Evolutionary conservation across 805 yeast genomes (phyloP).

Genomic region (Grigorovia yakushimaensis): DNA sequence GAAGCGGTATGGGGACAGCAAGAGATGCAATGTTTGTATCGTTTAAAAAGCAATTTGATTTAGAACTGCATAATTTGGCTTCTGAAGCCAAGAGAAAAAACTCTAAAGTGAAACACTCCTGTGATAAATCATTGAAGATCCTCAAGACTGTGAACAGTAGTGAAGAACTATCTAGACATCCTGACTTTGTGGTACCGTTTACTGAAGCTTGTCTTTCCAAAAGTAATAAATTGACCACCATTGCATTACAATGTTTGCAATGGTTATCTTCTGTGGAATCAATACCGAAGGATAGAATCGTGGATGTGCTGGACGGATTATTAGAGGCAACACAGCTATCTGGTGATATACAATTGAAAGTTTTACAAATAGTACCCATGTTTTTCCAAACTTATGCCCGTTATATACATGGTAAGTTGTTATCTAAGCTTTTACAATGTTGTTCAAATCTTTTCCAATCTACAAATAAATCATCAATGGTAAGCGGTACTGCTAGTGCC

Average conservation of each 20-base stretch:
- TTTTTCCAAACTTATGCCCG: slow-evolving; percentile 55
- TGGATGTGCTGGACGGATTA: slow-evolving; percentile 54
- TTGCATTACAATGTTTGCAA: slow-evolving; percentile 65
- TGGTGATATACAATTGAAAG: slow-evolving; percentile 75
- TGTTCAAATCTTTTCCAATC: slow-evolving; percentile 60
- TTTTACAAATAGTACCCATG: slow-evolving; percentile 72
- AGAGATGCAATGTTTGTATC: slow-evolving; percentile 1
- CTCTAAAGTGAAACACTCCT: slow-evolving; percentile 52
- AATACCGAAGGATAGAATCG: slow-evolving; percentile 44
- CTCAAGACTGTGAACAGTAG: slow-evolving; percentile 30
- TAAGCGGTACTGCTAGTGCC: slow-evolving; percentile 85
- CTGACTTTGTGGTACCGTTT: slow-evolving; percentile 59
- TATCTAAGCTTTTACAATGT: slow-evolving; percentile 52
- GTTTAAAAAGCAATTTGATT: slow-evolving; percentile 28
- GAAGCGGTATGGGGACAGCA: neutral
- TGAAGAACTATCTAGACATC: slow-evolving; percentile 33
- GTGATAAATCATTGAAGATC: slow-evolving; percentile 43
- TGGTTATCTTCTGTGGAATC: slow-evolving; percentile 45
- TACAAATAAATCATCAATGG: slow-evolving; percentile 62
- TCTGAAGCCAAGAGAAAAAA: slow-evolving; percentile 66
- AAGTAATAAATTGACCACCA: slow-evolving; percentile 61
- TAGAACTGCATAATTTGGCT: slow-evolving; percentile 52
- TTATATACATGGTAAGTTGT: slow-evolving; percentile 43
- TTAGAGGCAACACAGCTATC: slow-evolving; percentile 68
- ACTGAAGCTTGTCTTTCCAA: slow-evolving; percentile 62